Conservation (phyloP, 768 basidiomycete species). For the Lactarius tabidus region DNA sequence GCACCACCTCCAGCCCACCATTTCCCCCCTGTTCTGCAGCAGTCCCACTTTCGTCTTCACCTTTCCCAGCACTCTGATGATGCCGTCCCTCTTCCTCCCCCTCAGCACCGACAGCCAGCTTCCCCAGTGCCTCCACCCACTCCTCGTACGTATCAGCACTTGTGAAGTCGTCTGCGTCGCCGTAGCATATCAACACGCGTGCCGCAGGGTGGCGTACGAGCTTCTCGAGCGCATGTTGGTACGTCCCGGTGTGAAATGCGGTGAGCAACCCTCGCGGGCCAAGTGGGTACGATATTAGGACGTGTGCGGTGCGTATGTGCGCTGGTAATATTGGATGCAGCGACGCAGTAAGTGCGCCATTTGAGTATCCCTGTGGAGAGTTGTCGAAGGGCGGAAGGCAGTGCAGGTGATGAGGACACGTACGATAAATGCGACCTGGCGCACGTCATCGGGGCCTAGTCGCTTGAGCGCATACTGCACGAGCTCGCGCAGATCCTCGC, state of each 20-base stretch:
- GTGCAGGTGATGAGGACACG: slow-evolving; percentile 27
- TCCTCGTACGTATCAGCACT: slow-evolving; percentile 45
- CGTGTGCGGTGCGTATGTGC: slow-evolving; percentile 54
- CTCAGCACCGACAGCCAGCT: neutral
- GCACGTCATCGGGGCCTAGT: slow-evolving; percentile 42
- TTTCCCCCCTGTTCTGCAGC: slow-evolving; percentile 1
- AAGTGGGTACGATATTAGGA: slow-evolving; percentile 75
- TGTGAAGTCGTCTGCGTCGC: slow-evolving; percentile 72
- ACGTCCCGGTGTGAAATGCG: slow-evolving; percentile 55
- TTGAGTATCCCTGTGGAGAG: slow-evolving; percentile 66
- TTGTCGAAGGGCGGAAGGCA: neutral
- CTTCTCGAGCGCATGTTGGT: slow-evolving; percentile 46
- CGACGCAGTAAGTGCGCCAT: slow-evolving; percentile 72
- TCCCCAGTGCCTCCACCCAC: slow-evolving; percentile 47
- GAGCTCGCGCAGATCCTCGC: slow-evolving; percentile 60
- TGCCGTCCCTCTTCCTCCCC: neutral
- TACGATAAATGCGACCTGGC: slow-evolving; percentile 58
- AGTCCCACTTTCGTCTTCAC: neutral
- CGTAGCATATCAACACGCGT: slow-evolving; percentile 61
- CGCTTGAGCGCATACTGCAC: slow-evolving; percentile 49
- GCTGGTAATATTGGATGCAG: slow-evolving; percentile 52
- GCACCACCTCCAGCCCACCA: slow-evolving; percentile 20
- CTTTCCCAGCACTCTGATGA: neutral
- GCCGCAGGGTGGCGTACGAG: slow-evolving; percentile 45
- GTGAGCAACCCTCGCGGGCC: slow-evolving; percentile 65